These are phyloP conservation scores for Coniochaeta sp. DNA, from an alignment of 2,329 filamentous ascomycete genomes.

Conservation along the genomic window DNA sequence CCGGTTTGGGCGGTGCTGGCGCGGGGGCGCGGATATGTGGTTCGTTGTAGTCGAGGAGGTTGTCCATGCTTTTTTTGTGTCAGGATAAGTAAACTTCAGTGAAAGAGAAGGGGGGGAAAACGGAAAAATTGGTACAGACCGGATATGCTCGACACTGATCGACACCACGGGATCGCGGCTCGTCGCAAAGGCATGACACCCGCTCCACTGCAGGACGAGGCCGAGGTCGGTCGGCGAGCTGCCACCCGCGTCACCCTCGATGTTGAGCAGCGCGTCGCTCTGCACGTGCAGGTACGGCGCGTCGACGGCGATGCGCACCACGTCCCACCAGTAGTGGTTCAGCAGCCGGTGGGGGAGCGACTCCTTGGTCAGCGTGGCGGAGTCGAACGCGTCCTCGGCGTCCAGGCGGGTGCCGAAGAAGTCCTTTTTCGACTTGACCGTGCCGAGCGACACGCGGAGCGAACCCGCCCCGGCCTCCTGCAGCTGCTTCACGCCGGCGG, in stretches of 20 bases:
- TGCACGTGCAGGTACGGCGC: background rate
- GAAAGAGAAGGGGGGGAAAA: background rate
- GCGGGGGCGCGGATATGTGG: background rate
- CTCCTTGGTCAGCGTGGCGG: background rate
- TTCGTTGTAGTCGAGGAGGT: conserved; percentile 5
- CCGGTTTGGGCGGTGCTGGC: conserved; percentile 1
- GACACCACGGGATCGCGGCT: background rate
- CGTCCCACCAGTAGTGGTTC: conserved; percentile 5
- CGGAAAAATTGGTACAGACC: background rate
- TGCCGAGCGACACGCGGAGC: background rate
- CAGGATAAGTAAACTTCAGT: background rate
- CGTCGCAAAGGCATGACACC: background rate
- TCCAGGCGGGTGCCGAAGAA: background rate
- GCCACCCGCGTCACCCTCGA: background rate
- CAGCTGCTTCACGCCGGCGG: background rate
- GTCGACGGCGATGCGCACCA: background rate
- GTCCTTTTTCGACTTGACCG: conserved; percentile 1
- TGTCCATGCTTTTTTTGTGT: conserved; percentile 1
- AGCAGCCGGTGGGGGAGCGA: conserved; percentile 1
- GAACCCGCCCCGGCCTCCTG: background rate
- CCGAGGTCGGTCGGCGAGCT: background rate
- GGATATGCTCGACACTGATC: background rate
- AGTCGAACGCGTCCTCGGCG: background rate
- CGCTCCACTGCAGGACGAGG: background rate
- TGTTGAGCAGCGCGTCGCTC: background rate